Conservation (phyloP, 768 basidiomycete species). For the Polyporus arcularius region DNA sequence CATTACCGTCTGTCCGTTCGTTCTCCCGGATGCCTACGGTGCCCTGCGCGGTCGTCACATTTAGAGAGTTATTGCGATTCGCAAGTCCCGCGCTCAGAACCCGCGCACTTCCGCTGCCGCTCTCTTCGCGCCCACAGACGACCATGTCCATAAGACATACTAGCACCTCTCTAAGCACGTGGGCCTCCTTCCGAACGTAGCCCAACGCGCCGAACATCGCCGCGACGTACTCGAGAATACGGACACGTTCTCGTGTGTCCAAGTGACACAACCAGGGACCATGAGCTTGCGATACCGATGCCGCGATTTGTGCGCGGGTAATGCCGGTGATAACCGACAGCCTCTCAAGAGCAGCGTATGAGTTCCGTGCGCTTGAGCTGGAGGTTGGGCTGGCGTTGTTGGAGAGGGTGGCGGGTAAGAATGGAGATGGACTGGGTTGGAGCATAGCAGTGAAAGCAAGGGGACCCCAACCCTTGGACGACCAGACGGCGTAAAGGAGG, state of each 20-base stretch:
- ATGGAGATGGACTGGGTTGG: conserved; percentile 59
- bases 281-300: conserved; percentile 68
- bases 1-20: conserved; percentile 80
- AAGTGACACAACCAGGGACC: conserved; percentile 88
- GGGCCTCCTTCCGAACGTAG: conserved; percentile 86
- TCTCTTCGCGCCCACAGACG: conserved; percentile 80
- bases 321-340: conserved; percentile 71
- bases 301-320: conserved; percentile 65
- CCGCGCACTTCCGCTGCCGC: conserved; percentile 45
- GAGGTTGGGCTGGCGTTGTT: conserved; percentile 40
- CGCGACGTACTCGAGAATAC: conserved; percentile 67
- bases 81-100: conserved; percentile 48
- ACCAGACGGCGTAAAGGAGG: conserved; percentile 78
- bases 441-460: conserved; percentile 77
- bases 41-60: conserved; percentile 39
- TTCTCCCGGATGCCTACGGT: conserved; percentile 70
- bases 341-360: conserved; percentile 58
- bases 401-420: conserved; percentile 59
- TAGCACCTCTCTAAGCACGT: conserved; percentile 81
- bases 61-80: conserved; percentile 45
- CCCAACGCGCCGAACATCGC: conserved; percentile 80
- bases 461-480: conserved; percentile 86
- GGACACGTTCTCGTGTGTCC: conserved; percentile 72
- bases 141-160: conserved; percentile 83
- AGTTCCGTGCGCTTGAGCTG: conserved; percentile 10